Conservation (phyloP, 331 rosid species). For the Quercus phellos region DNA sequence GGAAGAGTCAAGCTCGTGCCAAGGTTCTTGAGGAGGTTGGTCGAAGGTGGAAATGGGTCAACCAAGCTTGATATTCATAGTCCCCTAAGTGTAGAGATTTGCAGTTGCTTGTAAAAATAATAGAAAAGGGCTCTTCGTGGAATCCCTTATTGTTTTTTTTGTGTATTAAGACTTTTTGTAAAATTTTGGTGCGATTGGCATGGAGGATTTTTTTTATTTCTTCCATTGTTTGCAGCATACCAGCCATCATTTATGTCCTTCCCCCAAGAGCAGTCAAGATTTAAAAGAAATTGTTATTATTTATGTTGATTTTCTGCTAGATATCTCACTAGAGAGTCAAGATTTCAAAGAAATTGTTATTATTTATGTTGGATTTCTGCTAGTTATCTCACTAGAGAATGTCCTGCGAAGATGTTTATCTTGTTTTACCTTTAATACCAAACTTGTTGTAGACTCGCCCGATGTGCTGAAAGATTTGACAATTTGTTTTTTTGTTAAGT, state of each 20-base stretch:
- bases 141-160: conserved; percentile 1
- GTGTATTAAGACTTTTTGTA: conserved; percentile 3
- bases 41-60: conserved; percentile 88
- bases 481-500: too few relatives aligned
- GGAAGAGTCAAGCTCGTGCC: conserved; percentile 77
- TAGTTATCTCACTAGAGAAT: too few relatives aligned
- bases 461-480: too few relatives aligned
- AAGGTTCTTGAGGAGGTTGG: conserved; percentile 86
- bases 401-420: too few relatives aligned
- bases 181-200: neutral
- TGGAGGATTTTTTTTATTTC: conserved; percentile 3
- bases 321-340: neutral
- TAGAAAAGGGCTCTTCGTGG: neutral
- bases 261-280: neutral
- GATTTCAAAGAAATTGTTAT: neutral
- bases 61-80: conserved; percentile 36
- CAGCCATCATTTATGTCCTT: neutral
- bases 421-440: too few relatives aligned
- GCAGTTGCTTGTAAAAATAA: conserved; percentile 7
- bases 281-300: neutral
- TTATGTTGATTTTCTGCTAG: too few relatives aligned
- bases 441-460: too few relatives aligned
- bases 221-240: conserved; percentile 16
- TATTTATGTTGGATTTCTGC: too few relatives aligned
- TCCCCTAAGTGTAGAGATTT: conserved; percentile 17